phyloP scores from a whole-genome alignment of 768 basidiomycete genomes.

The Suillus sp. region DNA sequence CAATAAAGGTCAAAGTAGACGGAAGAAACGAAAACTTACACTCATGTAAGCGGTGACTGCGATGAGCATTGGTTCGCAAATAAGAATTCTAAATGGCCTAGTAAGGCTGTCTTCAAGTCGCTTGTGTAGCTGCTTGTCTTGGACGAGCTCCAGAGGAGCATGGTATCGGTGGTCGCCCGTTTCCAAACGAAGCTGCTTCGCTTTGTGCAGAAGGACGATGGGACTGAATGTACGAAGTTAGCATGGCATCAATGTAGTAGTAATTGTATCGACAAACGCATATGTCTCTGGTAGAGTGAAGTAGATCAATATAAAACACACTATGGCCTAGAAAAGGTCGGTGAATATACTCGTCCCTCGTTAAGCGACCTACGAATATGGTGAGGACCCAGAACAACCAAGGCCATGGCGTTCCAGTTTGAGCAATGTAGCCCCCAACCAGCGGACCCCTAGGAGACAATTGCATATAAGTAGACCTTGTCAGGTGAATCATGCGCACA shows the following conservation, averaged over 20 bases:
- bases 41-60: slow-evolving; percentile 3
- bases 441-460: background rate
- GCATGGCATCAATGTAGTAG: background rate
- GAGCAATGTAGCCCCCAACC: background rate
- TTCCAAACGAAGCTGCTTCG: background rate
- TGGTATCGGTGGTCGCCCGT: background rate
- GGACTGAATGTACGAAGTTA: background rate
- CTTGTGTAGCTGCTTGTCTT: background rate
- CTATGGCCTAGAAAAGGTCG: background rate
- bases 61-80: background rate
- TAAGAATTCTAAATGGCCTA: background rate
- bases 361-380: background rate
- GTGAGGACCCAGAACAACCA: background rate
- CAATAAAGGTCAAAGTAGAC: background rate
- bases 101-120: background rate
- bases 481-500: background rate
- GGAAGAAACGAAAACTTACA: background rate
- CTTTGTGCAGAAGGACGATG: background rate
- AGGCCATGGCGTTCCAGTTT: background rate
- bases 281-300: slow-evolving; percentile 1
- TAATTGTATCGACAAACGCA: background rate
- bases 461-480: background rate
- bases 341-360: background rate
- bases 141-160: background rate
- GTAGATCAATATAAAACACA: slow-evolving; percentile 3